These are phyloP conservation scores for Tranzscheliella williamsii DNA, from an alignment of 1,284 basidiomycete genomes.

Conservation along the genomic window DNA sequence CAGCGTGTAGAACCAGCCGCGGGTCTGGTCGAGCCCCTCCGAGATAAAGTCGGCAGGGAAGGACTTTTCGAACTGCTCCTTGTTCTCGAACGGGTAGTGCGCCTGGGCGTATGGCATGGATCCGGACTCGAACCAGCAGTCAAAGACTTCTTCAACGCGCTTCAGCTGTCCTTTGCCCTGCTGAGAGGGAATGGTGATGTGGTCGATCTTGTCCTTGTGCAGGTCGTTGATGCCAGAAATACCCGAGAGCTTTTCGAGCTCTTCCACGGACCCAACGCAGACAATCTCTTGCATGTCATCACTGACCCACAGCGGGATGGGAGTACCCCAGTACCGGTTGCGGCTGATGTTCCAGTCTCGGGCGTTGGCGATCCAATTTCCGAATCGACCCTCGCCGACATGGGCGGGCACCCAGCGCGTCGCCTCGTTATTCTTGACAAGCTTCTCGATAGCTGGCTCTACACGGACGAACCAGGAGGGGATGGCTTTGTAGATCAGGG, in stretches of 20 bases:
- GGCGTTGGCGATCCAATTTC: constrained; percentile 95
- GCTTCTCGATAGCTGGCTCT: constrained; percentile 77
- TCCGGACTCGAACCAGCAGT: constrained; percentile 99
- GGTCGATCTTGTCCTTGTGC: constrained; percentile 91
- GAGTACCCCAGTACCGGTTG: constrained; percentile 99
- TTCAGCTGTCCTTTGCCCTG: constrained; percentile 83
- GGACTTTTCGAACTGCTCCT: constrained; percentile 75
- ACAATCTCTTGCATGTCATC: constrained; percentile 93
- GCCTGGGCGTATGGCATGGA: constrained; percentile 99
- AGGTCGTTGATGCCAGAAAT: constrained; percentile 84
- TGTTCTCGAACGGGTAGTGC: constrained; percentile 98
- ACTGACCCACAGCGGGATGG: constrained; percentile 93
- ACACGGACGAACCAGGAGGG: constrained; percentile 96
- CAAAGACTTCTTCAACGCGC: constrained; percentile 95
- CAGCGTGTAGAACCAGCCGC: constrained; percentile 99
- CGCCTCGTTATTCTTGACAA: constrained; percentile 85
- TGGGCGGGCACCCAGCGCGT: constrained; percentile 93
- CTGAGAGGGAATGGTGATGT: constrained; percentile 92
- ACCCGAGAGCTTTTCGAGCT: constrained; percentile 86
- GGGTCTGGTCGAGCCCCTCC: constrained; percentile 74
- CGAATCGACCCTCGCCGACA: constrained; percentile 90
- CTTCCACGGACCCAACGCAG: constrained; percentile 82
- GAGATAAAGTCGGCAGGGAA: constrained; percentile 99
- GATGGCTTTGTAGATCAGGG: constrained; percentile 93
- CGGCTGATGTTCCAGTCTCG: constrained; percentile 99